A percentile compares a stretch with the other conserved stretches of the same genome.
Conservation (phyloP, 345 rosid genomes). For the Draba incana region DNA sequence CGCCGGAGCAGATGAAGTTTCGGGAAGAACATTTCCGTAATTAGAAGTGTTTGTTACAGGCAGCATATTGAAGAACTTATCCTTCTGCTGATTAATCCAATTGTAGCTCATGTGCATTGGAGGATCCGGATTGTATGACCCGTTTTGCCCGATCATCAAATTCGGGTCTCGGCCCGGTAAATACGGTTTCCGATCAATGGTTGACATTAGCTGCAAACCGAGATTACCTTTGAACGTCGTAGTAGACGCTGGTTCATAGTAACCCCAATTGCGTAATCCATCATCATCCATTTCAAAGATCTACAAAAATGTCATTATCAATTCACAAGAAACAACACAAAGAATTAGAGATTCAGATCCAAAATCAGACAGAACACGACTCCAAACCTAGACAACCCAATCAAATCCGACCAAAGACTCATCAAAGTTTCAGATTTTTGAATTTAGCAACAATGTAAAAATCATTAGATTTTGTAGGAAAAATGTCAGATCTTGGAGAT, state of each 20-base stretch:
- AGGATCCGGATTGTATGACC: constrained; percentile 56
- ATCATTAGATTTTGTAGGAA: neutral
- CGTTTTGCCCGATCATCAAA: constrained; percentile 61
- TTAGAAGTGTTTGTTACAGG: constrained; percentile 51
- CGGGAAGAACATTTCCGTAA: constrained; percentile 56
- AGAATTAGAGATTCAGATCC: constrained; percentile 21
- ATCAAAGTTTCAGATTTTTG: neutral
- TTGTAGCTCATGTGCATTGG: constrained; percentile 61
- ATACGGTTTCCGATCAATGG: constrained; percentile 78
- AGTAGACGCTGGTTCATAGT: constrained; percentile 72
- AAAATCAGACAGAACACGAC: constrained; percentile 28
- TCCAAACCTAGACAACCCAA: too few relatives aligned
- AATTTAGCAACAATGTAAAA: neutral
- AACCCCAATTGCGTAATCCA: constrained; percentile 87
- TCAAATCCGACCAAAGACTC: too few relatives aligned
- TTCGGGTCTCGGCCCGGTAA: constrained; percentile 70
- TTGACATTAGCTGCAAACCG: constrained; percentile 81
- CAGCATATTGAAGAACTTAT: constrained; percentile 64
- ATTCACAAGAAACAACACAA: neutral
- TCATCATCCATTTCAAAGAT: constrained; percentile 63
- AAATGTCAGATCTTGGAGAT: neutral
- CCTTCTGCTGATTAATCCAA: constrained; percentile 74
- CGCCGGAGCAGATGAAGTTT: constrained; percentile 57
- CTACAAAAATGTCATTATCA: constrained; percentile 41
- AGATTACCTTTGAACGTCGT: constrained; percentile 63